Percentiles rank a stretch among this genome's conserved stretches.
phyloP scores from a whole-genome alignment of 371 early-diverging fungal genomes.

The Haplosporangium sp. region DNA sequence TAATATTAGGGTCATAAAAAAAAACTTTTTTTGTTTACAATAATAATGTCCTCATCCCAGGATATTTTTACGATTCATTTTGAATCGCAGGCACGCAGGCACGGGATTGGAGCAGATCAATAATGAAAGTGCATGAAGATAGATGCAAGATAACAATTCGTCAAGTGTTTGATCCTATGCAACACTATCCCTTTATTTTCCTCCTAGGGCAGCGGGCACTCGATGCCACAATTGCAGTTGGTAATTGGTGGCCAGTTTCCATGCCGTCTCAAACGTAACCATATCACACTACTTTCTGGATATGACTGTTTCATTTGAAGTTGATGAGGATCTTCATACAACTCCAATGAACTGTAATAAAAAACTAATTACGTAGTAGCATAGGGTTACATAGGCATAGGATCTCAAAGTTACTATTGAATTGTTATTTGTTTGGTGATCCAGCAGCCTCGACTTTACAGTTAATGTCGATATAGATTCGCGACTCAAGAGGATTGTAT shows the following conservation, averaged over 20 bases:
- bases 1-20: background rate
- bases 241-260: too few relatives aligned
- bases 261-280: background rate
- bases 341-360: too few relatives aligned
- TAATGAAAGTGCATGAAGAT: background rate
- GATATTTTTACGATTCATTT: background rate
- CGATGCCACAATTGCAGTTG: too few relatives aligned
- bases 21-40: constrained; percentile 4
- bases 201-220: background rate
- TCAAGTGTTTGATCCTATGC: background rate
- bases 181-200: background rate
- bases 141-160: background rate
- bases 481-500: too few relatives aligned
- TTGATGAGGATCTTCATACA: too few relatives aligned
- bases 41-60: background rate
- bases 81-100: background rate
- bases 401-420: too few relatives aligned
- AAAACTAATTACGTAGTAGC: too few relatives aligned
- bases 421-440: too few relatives aligned
- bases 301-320: background rate
- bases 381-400: too few relatives aligned
- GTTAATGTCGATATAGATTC: too few relatives aligned
- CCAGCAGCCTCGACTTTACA: too few relatives aligned
- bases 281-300: background rate
- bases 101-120: constrained; percentile 6